Evolutionary conservation across 2,329 filamentous ascomycete genomes (phyloP).

Genomic region (Aureobasidium sp.): DNA sequence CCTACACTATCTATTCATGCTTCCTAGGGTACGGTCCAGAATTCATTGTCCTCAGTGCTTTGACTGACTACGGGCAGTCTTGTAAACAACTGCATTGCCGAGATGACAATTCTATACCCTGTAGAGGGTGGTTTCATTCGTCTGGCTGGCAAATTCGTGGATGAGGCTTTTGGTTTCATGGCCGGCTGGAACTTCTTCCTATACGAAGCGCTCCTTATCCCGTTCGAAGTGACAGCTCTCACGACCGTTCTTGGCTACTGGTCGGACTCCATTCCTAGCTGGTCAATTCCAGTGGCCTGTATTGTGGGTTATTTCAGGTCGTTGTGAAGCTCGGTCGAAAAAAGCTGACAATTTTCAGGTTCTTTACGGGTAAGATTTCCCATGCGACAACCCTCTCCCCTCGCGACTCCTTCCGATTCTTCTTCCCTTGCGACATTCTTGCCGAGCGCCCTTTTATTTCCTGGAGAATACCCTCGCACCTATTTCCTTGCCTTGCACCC

Average conservation of each 20-base stretch:
- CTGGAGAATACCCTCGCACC: constrained; percentile 1
- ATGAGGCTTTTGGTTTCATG: constrained; percentile 54
- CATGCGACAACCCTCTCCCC: neutral
- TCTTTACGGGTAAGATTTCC: constrained; percentile 12
- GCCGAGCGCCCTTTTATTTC: constrained; percentile 5
- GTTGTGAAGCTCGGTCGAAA: neutral
- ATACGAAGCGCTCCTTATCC: no score
- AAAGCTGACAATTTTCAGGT: neutral
- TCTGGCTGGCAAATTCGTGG: constrained; percentile 55
- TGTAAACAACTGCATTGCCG: constrained; percentile 58
- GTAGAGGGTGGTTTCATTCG: constrained; percentile 56
- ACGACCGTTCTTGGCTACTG: constrained; percentile 32
- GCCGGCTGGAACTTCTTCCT: constrained; percentile 45
- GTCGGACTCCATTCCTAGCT: constrained; percentile 32
- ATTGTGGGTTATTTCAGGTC: neutral
- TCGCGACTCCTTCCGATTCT: neutral
- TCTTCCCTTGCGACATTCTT: constrained; percentile 10
- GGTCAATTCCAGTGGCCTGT: constrained; percentile 25
- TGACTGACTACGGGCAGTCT: constrained; percentile 26
- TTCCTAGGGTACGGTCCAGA: constrained; percentile 37
- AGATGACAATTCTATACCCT: constrained; percentile 57
- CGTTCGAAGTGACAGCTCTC: constrained; percentile 42
- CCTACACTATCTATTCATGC: constrained; percentile 50
- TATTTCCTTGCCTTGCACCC: neutral
- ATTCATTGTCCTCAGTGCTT: no score